Percentiles rank a stretch among this genome's conserved stretches.
Conservation (phyloP, 805 yeast genomes). For the Spathaspora girioi region DNA sequence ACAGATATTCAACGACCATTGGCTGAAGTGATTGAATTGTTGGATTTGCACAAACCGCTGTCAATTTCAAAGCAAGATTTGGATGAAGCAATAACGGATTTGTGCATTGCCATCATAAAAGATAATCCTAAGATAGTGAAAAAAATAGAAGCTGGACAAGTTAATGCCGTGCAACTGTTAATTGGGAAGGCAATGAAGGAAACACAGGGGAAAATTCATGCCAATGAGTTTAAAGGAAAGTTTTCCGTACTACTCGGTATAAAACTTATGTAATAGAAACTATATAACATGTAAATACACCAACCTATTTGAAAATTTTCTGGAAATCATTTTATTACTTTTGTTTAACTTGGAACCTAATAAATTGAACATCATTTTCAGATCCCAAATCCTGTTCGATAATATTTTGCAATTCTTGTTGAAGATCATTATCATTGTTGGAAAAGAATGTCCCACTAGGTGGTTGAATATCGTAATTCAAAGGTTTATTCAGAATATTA, state of each 20-base stretch:
- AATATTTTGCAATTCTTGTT: not conserved
- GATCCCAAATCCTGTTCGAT: not conserved
- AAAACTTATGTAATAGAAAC: not conserved
- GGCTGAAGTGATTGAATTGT: conserved; percentile 47
- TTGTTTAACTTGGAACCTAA: not conserved
- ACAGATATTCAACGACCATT: conserved; percentile 33
- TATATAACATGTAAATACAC: not conserved
- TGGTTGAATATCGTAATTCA: not conserved
- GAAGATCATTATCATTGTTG: not conserved
- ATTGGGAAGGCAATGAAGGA: conserved; percentile 83
- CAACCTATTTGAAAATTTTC: not conserved
- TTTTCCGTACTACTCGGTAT: conserved; percentile 18
- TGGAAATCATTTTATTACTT: not conserved
- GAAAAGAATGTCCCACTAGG: not conserved
- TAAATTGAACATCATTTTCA: not conserved
- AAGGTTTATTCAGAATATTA: not conserved
- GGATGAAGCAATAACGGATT: conserved; percentile 27
- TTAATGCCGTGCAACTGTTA: conserved; percentile 64
- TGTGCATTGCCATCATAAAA: conserved; percentile 45
- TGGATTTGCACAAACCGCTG: conserved; percentile 40
- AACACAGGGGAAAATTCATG: conserved; percentile 60
- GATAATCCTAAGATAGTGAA: conserved; percentile 53
- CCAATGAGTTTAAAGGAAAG: conserved; percentile 23
- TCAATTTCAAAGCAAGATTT: conserved; percentile 28
- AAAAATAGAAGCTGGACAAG: conserved; percentile 53